Evolutionary conservation across 768 basidiomycete species (phyloP).

Genomic region (Amanita brunnescens): DNA sequence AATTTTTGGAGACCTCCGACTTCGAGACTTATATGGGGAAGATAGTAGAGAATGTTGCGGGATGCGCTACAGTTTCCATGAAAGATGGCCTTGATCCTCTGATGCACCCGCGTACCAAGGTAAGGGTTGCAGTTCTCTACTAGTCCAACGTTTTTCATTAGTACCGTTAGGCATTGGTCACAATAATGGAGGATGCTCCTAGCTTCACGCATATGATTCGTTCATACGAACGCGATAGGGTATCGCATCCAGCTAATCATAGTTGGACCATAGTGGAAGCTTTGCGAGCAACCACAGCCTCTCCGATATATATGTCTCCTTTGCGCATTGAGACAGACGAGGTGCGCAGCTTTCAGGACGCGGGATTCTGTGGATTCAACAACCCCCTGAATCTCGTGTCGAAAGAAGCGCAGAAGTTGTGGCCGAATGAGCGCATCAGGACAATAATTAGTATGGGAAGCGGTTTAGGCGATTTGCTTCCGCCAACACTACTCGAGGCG

Average conservation of each 20-base stretch:
- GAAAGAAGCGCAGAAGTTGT: conserved; percentile 11
- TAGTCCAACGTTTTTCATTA: too few species aligned
- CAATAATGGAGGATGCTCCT: conserved; percentile 15
- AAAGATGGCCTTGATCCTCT: conserved; percentile 2
- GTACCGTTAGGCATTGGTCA: conserved; percentile 14
- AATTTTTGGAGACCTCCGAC: conserved; percentile 2
- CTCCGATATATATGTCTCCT: conserved; percentile 14
- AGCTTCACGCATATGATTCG: conserved; percentile 15
- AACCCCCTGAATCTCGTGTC: conserved; percentile 13
- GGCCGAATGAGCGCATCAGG: conserved; percentile 12
- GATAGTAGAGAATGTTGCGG: background rate
- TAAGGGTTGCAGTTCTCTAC: background rate
- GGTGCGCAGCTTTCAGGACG: conserved; percentile 15
- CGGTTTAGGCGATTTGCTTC: conserved; percentile 5
- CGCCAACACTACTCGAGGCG: background rate
- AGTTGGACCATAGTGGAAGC: conserved; percentile 17
- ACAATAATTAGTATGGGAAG: conserved; percentile 14
- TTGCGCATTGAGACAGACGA: conserved; percentile 7
- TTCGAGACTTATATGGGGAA: background rate
- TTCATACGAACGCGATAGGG: conserved; percentile 11
- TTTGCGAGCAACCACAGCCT: conserved; percentile 13
- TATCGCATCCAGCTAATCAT: conserved; percentile 5
- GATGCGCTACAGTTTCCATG: conserved; percentile 3
- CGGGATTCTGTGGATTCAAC: conserved; percentile 18
- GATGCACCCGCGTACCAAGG: conserved; percentile 8